phyloP scores from a whole-genome alignment of 139 green algal genomes.

The Diplosphaera chodatii region DNA sequence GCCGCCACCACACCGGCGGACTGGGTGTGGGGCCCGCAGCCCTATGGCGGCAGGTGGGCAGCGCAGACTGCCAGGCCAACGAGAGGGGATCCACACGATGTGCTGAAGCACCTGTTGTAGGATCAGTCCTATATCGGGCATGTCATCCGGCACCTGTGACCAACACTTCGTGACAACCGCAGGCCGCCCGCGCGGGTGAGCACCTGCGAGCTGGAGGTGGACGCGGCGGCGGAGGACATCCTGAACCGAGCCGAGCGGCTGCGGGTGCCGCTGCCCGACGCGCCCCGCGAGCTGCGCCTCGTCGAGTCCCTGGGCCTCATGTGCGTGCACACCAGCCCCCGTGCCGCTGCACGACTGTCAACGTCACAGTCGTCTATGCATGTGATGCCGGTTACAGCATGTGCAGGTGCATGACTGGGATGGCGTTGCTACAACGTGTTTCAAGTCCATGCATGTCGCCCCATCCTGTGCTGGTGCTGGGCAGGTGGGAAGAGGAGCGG shows the following conservation, averaged over 20 bases:
- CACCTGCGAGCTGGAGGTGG: slow-evolving; percentile 75
- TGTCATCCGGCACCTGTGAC: not conserved
- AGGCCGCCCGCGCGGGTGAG: slow-evolving; percentile 48
- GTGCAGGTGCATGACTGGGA: too few species aligned
- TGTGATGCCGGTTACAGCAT: too few species aligned
- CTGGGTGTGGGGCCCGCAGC: slow-evolving; percentile 16
- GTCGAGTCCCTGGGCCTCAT: slow-evolving; percentile 79
- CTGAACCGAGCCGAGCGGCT: slow-evolving; percentile 68
- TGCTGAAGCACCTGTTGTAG: slow-evolving; percentile 8
- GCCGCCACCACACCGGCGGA: slow-evolving; percentile 9
- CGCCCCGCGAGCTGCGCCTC: slow-evolving; percentile 47
- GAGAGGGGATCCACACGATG: too few species aligned
- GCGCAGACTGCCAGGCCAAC: too few species aligned
- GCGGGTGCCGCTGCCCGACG: slow-evolving; percentile 48
- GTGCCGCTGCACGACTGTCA: too few species aligned
- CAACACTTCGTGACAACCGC: too few species aligned
- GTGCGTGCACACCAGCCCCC: slow-evolving; percentile 1
- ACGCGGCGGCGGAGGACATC: slow-evolving; percentile 68
- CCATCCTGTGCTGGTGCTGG: too few species aligned
- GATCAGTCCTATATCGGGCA: too few species aligned
- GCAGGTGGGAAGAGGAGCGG: slow-evolving; percentile 74
- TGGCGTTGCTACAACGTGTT: too few species aligned
- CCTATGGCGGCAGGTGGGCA: not conserved
- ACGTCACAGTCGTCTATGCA: too few species aligned
- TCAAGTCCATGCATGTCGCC: too few species aligned